Percentiles rank a stretch among this genome's conserved stretches.
These are phyloP conservation scores for Zelonia costaricensis DNA, from an alignment of 208 protist species.

Conservation along the genomic window DNA sequence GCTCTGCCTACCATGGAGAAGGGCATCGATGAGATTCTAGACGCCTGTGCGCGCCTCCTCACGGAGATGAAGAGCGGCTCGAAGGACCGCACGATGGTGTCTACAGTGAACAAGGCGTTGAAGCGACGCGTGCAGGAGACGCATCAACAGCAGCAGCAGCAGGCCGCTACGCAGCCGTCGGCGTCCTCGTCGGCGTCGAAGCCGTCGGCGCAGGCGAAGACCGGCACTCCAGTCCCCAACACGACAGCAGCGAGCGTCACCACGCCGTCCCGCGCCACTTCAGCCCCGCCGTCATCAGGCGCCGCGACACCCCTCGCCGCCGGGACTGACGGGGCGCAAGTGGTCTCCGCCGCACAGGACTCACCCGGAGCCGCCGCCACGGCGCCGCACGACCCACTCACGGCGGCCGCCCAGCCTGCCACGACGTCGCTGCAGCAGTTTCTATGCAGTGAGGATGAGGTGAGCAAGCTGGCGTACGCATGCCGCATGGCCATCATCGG, in stretches of 20 bases:
- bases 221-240: background rate
- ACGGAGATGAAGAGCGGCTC: constrained; percentile 54
- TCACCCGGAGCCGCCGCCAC: too few relatives aligned
- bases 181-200: background rate
- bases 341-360: background rate
- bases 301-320: background rate
- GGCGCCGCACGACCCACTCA: too few relatives aligned
- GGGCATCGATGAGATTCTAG: constrained; percentile 39
- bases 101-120: constrained; percentile 24
- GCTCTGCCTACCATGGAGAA: constrained; percentile 24
- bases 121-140: constrained; percentile 27
- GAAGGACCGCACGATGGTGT: constrained; percentile 40
- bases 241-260: background rate
- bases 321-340: background rate
- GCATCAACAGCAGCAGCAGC: constrained; percentile 10
- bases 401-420: background rate
- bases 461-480: constrained; percentile 57
- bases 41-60: constrained; percentile 36
- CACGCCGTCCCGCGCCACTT: background rate
- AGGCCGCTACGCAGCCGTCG: background rate
- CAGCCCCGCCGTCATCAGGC: background rate
- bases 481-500: constrained; percentile 44
- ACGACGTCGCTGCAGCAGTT: constrained; percentile 15
- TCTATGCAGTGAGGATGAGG: constrained; percentile 29
- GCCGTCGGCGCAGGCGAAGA: background rate